phyloP scores from a whole-genome alignment of 73 alveolate species.

The Urostyla sp. region DNA sequence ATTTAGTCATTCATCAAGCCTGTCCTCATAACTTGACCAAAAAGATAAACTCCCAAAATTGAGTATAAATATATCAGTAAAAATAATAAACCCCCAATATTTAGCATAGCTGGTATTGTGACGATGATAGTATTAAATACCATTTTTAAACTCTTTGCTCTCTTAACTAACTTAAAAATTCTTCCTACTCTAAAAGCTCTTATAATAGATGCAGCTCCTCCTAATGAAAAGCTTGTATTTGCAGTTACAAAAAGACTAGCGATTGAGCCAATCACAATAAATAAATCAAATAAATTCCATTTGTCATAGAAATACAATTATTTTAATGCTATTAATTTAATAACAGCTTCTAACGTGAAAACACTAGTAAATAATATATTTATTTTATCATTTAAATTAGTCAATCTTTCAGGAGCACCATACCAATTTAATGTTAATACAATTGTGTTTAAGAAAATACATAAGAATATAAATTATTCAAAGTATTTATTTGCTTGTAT shows the following conservation, averaged over 20 bases:
- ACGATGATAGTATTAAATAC: constrained; percentile 61
- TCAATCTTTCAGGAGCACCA: neutral
- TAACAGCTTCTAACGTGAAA: constrained; percentile 41
- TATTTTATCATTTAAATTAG: neutral
- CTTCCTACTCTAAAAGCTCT: constrained; percentile 74
- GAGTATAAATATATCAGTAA: constrained; percentile 61
- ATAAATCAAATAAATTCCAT: constrained; percentile 81
- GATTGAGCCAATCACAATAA: constrained; percentile 61
- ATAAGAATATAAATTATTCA: constrained; percentile 54
- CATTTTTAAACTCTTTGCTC: constrained; percentile 60
- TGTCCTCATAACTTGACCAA: constrained; percentile 66
- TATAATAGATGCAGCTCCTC: constrained; percentile 65
- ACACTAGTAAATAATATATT: constrained; percentile 28
- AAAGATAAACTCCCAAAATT: constrained; percentile 63
- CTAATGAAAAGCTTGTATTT: neutral
- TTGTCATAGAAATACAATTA: constrained; percentile 61
- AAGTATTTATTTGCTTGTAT: constrained; percentile 8
- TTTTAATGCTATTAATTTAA: constrained; percentile 55
- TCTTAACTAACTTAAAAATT: constrained; percentile 60
- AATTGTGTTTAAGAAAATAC: constrained; percentile 67
- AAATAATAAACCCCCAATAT: constrained; percentile 65
- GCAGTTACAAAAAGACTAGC: constrained; percentile 43
- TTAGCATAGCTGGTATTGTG: constrained; percentile 65
- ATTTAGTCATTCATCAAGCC: constrained; percentile 26
- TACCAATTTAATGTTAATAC: constrained; percentile 60